Conservation (phyloP, 352 stramenopile species). For the Elongisporangium undulatum region DNA sequence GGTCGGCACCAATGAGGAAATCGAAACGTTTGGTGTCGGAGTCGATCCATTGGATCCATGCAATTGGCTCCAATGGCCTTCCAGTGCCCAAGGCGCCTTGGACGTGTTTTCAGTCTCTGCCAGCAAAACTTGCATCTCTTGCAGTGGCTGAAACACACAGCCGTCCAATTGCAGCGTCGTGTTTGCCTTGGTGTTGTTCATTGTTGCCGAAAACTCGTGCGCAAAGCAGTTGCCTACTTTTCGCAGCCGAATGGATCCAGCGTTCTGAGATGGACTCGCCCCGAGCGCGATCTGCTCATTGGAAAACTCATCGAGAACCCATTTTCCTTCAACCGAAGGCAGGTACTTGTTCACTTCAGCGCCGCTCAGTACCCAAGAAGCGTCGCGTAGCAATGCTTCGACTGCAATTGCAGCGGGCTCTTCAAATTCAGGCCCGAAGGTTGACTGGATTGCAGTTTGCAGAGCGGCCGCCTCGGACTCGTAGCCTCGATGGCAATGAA, state of each 20-base stretch:
- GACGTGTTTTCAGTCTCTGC: constrained; percentile 18
- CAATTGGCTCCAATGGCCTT: constrained; percentile 79
- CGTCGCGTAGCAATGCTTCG: constrained; percentile 38
- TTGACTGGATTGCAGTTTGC: constrained; percentile 25
- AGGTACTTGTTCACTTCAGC: constrained; percentile 38
- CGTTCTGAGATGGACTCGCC: constrained; percentile 36
- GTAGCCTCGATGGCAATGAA: constrained; percentile 66
- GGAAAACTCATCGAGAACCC: constrained; percentile 70
- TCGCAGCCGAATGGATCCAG: constrained; percentile 62
- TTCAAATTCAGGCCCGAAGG: constrained; percentile 25
- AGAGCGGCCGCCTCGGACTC: constrained; percentile 48
- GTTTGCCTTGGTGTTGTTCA: constrained; percentile 39
- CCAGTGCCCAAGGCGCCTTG: constrained; percentile 37
- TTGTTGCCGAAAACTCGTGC: constrained; percentile 52
- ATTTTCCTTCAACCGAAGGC: constrained; percentile 71
- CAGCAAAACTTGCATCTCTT: constrained; percentile 45
- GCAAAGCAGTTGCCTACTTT: constrained; percentile 53
- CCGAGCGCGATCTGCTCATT: constrained; percentile 45
- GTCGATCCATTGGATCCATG: constrained; percentile 20
- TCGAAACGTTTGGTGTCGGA: background rate
- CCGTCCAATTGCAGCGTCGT: constrained; percentile 57
- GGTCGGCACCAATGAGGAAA: constrained; percentile 15
- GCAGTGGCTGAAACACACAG: constrained; percentile 45
- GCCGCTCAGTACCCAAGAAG: constrained; percentile 57
- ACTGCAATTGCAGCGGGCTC: constrained; percentile 35